phyloP scores from a whole-genome alignment of 106 monocot species.

The Dendrobium nobile region DNA sequence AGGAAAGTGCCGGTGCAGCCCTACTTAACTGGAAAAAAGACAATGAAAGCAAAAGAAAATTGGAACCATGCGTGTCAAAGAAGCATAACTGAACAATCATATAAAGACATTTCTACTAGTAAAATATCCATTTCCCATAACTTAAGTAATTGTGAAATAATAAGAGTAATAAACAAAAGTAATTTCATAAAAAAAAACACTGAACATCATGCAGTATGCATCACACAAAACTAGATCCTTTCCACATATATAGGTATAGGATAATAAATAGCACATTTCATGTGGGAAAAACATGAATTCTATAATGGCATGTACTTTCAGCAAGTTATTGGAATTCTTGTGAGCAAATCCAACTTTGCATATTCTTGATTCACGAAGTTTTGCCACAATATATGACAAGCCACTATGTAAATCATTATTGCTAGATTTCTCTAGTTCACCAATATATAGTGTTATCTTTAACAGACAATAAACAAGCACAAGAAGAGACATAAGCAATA shows the following conservation, averaged over 20 bases:
- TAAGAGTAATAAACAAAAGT: neutral
- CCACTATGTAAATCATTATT: neutral
- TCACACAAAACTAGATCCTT: neutral
- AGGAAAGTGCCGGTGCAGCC: slow-evolving; percentile 50
- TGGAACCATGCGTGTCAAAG: neutral
- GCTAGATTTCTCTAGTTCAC: neutral
- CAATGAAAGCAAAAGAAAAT: neutral
- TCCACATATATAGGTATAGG: neutral
- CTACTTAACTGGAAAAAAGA: slow-evolving; percentile 45
- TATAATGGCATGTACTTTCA: neutral
- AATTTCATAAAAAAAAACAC: neutral
- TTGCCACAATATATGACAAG: neutral
- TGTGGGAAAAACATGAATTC: neutral
- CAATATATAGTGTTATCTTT: neutral
- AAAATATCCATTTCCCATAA: neutral
- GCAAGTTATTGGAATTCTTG: neutral
- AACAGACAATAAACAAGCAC: neutral
- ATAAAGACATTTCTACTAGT: neutral
- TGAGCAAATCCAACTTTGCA: neutral
- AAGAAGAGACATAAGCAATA: neutral
- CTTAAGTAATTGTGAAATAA: neutral
- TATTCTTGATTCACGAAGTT: neutral
- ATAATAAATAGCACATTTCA: neutral
- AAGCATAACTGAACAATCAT: neutral
- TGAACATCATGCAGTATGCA: neutral